These are phyloP conservation scores for Gentiana dahurica DNA, from an alignment of 257 asterid genomes.

Conservation along the genomic window DNA sequence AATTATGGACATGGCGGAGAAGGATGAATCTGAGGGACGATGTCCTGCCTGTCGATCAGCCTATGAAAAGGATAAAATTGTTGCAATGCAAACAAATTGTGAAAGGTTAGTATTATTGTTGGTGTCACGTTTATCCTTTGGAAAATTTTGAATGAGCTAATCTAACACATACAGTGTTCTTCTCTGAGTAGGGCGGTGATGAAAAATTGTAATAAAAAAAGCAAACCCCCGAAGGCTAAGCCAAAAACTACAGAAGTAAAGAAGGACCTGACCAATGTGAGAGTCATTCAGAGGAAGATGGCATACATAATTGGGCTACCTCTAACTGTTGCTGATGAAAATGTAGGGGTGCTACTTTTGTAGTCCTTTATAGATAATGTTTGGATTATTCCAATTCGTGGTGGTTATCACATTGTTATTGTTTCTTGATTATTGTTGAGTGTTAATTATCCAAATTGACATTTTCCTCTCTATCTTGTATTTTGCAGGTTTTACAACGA, in stretches of 20 bases:
- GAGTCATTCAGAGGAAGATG: constrained; percentile 95
- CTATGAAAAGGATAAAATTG: constrained; percentile 85
- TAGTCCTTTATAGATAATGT: background rate
- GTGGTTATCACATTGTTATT: background rate
- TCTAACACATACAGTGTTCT: constrained; percentile 9
- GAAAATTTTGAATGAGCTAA: constrained; percentile 7
- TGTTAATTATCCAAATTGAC: constrained; percentile 1
- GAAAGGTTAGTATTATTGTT: constrained; percentile 40
- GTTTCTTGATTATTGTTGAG: no score
- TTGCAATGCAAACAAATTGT: constrained; percentile 63
- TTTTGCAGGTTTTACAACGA: constrained; percentile 58
- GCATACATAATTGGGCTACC: constrained; percentile 93
- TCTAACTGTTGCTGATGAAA: constrained; percentile 85
- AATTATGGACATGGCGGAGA: constrained; percentile 92
- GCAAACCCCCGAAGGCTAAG: constrained; percentile 70
- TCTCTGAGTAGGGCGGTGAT: constrained; percentile 34
- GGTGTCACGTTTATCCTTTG: constrained; percentile 6
- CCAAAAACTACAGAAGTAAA: constrained; percentile 65
- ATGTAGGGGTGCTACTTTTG: constrained; percentile 36
- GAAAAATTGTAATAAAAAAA: constrained; percentile 47
- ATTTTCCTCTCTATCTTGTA: constrained; percentile 5
- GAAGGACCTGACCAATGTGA: constrained; percentile 74
- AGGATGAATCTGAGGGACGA: constrained; percentile 74
- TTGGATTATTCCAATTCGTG: background rate
- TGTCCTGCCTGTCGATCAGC: constrained; percentile 87